phyloP scores from a whole-genome alignment of 2,329 filamentous ascomycete genomes.

The Lasiodiplodia citricola region DNA sequence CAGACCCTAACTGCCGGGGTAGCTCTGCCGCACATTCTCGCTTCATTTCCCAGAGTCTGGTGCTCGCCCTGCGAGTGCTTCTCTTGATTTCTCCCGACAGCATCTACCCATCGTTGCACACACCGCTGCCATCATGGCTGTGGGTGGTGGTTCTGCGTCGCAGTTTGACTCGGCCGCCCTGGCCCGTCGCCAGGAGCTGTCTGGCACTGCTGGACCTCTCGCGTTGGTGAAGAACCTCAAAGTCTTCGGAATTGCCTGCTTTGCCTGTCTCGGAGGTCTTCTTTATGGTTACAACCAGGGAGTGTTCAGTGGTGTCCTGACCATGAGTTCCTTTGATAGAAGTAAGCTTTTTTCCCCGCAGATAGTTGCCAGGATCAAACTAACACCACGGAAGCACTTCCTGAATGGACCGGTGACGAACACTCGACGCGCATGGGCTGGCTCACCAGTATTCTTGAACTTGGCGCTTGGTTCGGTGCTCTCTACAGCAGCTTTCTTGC shows the following conservation, averaged over 20 bases:
- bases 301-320: slow-evolving; percentile 73
- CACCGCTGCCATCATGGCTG: slow-evolving; percentile 40
- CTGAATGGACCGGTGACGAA: slow-evolving; percentile 26
- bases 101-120: neutral
- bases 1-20: neutral
- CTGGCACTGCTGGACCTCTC: slow-evolving; percentile 50
- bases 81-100: neutral
- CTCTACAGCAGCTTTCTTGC: slow-evolving; percentile 74
- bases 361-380: neutral
- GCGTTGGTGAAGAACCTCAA: slow-evolving; percentile 59
- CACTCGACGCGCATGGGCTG: slow-evolving; percentile 50
- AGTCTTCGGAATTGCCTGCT: slow-evolving; percentile 61
- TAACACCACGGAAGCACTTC: slow-evolving; percentile 11
- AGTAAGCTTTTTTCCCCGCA: slow-evolving; percentile 34
- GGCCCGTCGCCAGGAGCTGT: slow-evolving; percentile 47
- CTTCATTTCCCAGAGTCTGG: neutral
- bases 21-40: slow-evolving; percentile 11
- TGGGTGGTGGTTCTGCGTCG: slow-evolving; percentile 40
- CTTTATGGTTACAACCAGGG: slow-evolving; percentile 77
- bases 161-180: slow-evolving; percentile 49
- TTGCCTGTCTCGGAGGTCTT: slow-evolving; percentile 58
- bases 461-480: slow-evolving; percentile 78
- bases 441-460: slow-evolving; percentile 69
- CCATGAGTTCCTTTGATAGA: slow-evolving; percentile 54
- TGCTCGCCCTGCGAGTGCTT: neutral